Evolutionary conservation across 495 filamentous ascomycete genomes (phyloP), one percentile per base, ranked within the genome.

Genomic region (Penicillium egyptiacum): DNA sequence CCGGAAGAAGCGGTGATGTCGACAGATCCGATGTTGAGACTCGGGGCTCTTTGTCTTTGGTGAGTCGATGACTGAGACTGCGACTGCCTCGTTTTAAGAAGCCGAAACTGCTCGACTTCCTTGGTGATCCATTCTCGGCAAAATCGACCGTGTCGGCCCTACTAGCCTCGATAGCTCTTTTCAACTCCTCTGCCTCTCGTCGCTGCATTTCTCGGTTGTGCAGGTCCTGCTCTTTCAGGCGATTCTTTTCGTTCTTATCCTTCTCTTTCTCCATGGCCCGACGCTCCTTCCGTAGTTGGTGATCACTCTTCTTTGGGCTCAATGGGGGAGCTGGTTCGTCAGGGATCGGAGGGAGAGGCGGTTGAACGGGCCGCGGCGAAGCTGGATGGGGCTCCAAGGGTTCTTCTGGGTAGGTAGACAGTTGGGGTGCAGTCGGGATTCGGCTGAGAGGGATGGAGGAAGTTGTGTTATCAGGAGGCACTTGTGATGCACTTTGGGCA

Each of bases 231-330:
- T 89, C 88, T 59, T 85, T 88, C 54, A 84, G 78, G 39, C 83
- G 84, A 58, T 83, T 82, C 60, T 88, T 82, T 1, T 83, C 81
- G 5, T 77, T 79, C 63, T 86, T 90, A 53, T 84, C 79, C 53
- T 75, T 78, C 37, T 88, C 87, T 62, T 88, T 92, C 23, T 87
- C 85, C 20, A 83, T 83, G 20, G 80, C 81, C 55, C 84, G 87
- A 8, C 78, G 75, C 46, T 86, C 86, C 61, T 88, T 88, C 56
- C 70, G 75, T 7, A 69, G 70, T 23, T 76, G 77, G 25, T 71
- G 39, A 40, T 82, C 78, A 41, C 75, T 79, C 59, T 79, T 80
- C 58, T 71, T 74, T 1, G 75, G 66, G 43, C 61, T 74, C n/a
- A 76, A 46, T 23, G 66, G 57, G 12, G 50, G 54, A 9, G 61